Evolutionary conservation across 2,329 filamentous ascomycete genomes (phyloP), one percentile per base, ranked within the genome.

Genomic region (Periglandula ipomoeae): DNA sequence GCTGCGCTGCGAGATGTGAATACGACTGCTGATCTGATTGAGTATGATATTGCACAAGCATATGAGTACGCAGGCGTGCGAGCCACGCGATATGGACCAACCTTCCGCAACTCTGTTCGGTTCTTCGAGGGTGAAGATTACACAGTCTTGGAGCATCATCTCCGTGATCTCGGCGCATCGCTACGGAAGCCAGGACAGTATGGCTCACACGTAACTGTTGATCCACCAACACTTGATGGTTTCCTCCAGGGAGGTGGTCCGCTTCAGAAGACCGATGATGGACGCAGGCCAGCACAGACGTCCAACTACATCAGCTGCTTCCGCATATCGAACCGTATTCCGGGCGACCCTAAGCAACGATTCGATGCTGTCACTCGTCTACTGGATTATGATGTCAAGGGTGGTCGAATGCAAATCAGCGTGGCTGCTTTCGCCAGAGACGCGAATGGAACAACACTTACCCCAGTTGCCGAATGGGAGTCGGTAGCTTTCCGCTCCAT

Each of bases 281-380:
- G 56, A 30, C 50, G 52, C 39, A 49, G 50, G 38, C 55, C 55
- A 4, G 59, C 59, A 15, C 50, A 56, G 44, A 60, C 64, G 59
- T 60, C 61, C 13, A 63, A 58, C 40, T 60, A 63, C 46, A 50
- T 63, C 32, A 56, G 54, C 17, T 56, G 59, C 9, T 49, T 64
- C 10, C 58, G 59, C 27, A 55, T 64, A 38, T 63, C 60, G 5
- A 64, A 64, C 46, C 52, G 49, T 3, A 62, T 64, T 11, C 54
- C 57, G 2, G 30, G 51, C 7, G 50, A 42, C 5, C 26, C 49
- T 4, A 48, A 56, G 19, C 55, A 54, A 32, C 44, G 52, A 5
- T 52, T 61, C 24, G 53, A 47, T 9, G 50, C 56, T 20, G 59
- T 62, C 39, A 58, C 57, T 34, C 56, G 58, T 23, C 48, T 58